phyloP scores from a whole-genome alignment of 768 basidiomycete genomes.

The Gloeopeniophorella convolvens region DNA sequence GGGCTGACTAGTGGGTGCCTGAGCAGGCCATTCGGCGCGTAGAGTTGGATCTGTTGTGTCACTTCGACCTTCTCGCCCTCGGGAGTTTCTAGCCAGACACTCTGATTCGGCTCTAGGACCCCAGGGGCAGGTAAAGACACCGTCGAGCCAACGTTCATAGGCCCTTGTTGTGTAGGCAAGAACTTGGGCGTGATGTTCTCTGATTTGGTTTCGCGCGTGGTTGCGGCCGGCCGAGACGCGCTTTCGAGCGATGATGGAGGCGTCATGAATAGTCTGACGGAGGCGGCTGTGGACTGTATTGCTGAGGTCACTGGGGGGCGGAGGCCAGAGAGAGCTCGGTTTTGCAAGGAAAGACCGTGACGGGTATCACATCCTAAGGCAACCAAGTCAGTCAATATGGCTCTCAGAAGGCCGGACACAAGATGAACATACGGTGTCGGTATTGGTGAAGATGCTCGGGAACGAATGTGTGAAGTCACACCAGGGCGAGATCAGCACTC shows the following conservation, averaged over 20 bases:
- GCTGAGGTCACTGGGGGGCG: slow-evolving; percentile 59
- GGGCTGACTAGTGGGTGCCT: slow-evolving; percentile 82
- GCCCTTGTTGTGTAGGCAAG: slow-evolving; percentile 26
- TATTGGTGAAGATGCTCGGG: slow-evolving; percentile 80
- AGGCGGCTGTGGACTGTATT: slow-evolving; percentile 49
- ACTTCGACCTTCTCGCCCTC: slow-evolving; percentile 51
- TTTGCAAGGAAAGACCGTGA: slow-evolving; percentile 78
- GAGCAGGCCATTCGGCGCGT: slow-evolving; percentile 72
- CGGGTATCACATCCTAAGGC: slow-evolving; percentile 68
- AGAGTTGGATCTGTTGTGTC: slow-evolving; percentile 76
- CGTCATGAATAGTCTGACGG: slow-evolving; percentile 54
- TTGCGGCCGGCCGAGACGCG: not conserved
- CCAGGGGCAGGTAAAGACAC: slow-evolving; percentile 36
- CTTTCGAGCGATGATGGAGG: slow-evolving; percentile 33
- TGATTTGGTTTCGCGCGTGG: not conserved
- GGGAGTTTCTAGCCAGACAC: slow-evolving; percentile 37
- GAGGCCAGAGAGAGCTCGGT: slow-evolving; percentile 75
- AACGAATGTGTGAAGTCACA: slow-evolving; percentile 93
- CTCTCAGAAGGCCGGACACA: not conserved
- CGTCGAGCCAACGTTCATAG: slow-evolving; percentile 45
- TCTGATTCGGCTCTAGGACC: slow-evolving; percentile 34
- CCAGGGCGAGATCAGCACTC: slow-evolving; percentile 89
- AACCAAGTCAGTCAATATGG: not conserved
- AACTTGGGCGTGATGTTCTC: slow-evolving; percentile 18
- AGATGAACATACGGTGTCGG: slow-evolving; percentile 56